Conservation (phyloP, 1,284 basidiomycete species). For the Takashimella tepidaria region DNA sequence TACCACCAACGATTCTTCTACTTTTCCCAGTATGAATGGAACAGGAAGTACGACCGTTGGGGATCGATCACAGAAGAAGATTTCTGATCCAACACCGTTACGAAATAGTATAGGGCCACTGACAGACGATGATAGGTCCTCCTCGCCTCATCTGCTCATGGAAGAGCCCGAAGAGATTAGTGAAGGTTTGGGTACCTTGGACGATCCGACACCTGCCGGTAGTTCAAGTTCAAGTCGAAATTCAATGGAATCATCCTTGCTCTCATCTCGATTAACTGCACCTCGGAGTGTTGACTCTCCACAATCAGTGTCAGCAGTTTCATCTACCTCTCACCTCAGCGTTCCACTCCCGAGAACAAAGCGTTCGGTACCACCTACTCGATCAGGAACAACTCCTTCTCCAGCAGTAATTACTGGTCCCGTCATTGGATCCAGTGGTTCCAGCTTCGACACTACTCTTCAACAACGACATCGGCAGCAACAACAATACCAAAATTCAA, state of each 20-base stretch:
- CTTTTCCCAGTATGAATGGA: too few relatives aligned
- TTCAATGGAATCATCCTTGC: not conserved
- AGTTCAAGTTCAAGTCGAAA: not conserved
- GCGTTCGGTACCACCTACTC: not conserved
- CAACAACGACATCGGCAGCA: not conserved
- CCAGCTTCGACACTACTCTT: not conserved
- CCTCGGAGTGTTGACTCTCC: not conserved
- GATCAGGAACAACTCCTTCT: conserved; percentile 14
- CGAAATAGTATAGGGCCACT: conserved; percentile 12
- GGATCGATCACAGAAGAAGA: conserved; percentile 12
- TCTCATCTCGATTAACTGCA: not conserved
- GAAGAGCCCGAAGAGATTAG: conserved; percentile 7
- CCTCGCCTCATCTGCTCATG: not conserved
- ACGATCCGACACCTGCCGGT: not conserved
- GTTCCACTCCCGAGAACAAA: not conserved
- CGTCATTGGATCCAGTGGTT: not conserved
- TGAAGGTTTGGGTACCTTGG: not conserved
- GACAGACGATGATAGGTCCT: not conserved
- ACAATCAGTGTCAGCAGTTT: not conserved
- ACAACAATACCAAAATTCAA: not conserved
- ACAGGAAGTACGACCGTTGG: not conserved
- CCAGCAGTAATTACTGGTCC: conserved; percentile 6
- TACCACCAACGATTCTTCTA: too few relatives aligned
- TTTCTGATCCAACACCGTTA: conserved; percentile 26
- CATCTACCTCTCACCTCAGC: conserved; percentile 1